Evolutionary conservation across 164 flowering plant species (phyloP), one percentile per base, ranked within the genome.

Genomic region (Stephania japonica): DNA sequence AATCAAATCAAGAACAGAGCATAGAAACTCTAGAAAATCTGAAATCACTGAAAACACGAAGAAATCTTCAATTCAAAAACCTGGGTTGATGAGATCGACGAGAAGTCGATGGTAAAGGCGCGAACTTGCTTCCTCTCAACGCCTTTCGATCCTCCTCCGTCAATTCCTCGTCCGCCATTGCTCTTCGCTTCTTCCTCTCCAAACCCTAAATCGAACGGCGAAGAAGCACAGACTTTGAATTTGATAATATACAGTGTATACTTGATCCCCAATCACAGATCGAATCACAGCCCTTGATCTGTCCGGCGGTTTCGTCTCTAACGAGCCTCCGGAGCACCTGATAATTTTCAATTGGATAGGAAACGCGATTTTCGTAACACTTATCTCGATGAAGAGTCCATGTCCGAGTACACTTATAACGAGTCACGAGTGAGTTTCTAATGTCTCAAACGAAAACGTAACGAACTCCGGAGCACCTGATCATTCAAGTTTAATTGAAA

Each of bases 51-150:
- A 61, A 56, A 10, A n/a, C 11, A 9, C 13, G 53, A 47, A 47
- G 16, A 47, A 63, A 14, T 25, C n/a, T n/a, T 44, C 0, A 49
- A 44, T 23, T 11, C 16, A 8, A 59, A 4, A 12, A 91, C 98
- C 97, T 88, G 71, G 92, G 84, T n/a, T 82, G 83, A 1, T 82
- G 49, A 16, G 80, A 82, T n/a, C 75, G n/a, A 47, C 87, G 50
- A 47, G 83, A 71, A 0, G 88, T 80, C 42, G 84, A 72, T 19
- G 96, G 91, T 24, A 93, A 86, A 61, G 98, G 93, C 4, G 94
- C 97, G 68, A 94, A 94, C 82, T 91, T 91, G 85, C 97, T 94
- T 42, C 97, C 91, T 43, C 98, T 81, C 7, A 94, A 81, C 38
- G 98, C 97, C 69, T 75, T 80, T 53, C 88, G 84, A 62, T 94